Evolutionary conservation across 306 rosid genomes (phyloP).

Genomic region (Malus domestica): DNA sequence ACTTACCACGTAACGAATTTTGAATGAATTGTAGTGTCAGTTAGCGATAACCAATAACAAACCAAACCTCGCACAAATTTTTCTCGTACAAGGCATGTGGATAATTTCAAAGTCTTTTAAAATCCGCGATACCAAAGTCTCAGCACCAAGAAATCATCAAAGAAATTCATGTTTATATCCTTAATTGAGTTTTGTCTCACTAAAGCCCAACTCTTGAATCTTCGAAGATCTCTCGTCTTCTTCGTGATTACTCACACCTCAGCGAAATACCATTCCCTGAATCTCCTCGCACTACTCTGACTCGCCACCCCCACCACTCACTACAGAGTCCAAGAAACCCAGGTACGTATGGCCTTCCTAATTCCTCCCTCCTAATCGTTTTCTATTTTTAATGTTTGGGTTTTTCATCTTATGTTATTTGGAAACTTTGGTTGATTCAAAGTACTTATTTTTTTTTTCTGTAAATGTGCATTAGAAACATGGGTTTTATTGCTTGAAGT

Average conservation of each 20-base stretch:
- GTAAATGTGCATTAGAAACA: not conserved
- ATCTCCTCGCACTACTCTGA: not conserved
- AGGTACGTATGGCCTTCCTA: not conserved
- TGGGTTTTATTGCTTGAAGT: slow-evolving; percentile 10
- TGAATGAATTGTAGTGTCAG: too few species aligned
- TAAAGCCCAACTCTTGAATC: not conserved
- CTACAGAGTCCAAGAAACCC: not conserved
- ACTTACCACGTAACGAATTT: too few species aligned
- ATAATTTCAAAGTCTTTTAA: too few species aligned
- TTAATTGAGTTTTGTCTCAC: too few species aligned
- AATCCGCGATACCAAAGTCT: too few species aligned
- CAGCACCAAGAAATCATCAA: too few species aligned
- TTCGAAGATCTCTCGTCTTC: not conserved
- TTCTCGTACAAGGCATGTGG: too few species aligned
- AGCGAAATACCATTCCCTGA: not conserved
- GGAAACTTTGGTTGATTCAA: not conserved
- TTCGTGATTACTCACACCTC: not conserved
- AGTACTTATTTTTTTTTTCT: not conserved
- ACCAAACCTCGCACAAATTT: too few species aligned
- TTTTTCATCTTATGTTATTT: not conserved
- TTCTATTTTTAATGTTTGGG: not conserved
- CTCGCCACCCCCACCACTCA: not conserved
- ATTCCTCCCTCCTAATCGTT: not conserved
- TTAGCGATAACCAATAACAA: rapidly evolving
- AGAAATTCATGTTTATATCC: too few species aligned